phyloP scores from a whole-genome alignment of 2,329 filamentous ascomycete species.

The Alternaria viburni region DNA sequence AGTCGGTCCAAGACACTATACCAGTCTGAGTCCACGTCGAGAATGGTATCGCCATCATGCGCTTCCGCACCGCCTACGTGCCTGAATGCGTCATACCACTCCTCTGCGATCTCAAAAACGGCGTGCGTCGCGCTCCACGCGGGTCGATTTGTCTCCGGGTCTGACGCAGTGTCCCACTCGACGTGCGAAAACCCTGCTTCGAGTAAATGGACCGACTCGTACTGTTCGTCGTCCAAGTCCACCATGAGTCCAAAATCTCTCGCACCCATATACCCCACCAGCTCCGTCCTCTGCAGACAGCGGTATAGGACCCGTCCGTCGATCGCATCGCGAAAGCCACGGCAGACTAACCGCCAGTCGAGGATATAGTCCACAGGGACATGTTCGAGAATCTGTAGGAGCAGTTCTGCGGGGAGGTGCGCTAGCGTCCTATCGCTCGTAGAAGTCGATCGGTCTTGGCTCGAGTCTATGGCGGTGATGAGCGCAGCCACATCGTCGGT shows the following conservation, averaged over 20 bases:
- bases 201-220: constrained; percentile 25
- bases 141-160: not conserved
- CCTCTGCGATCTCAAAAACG: constrained; percentile 29
- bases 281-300: constrained; percentile 24
- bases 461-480: constrained; percentile 37
- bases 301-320: constrained; percentile 35
- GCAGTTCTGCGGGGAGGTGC: constrained; percentile 40
- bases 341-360: constrained; percentile 38
- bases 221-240: constrained; percentile 15
- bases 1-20: constrained; percentile 8
- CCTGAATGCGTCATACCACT: constrained; percentile 20
- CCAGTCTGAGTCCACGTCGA: constrained; percentile 5
- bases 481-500: constrained; percentile 35
- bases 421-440: constrained; percentile 4
- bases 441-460: constrained; percentile 20
- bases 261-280: constrained; percentile 32
- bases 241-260: not conserved
- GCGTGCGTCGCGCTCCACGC: constrained; percentile 28
- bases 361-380: constrained; percentile 37
- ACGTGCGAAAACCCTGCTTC: constrained; percentile 17
- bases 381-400: constrained; percentile 34
- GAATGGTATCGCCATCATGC: not conserved
- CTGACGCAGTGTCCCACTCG: not conserved
- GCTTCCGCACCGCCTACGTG: not conserved
- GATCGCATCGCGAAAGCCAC: constrained; percentile 40